These are phyloP conservation scores for Thalassiosira exigua DNA, from an alignment of 352 stramenopile genomes.

Conservation along the genomic window DNA sequence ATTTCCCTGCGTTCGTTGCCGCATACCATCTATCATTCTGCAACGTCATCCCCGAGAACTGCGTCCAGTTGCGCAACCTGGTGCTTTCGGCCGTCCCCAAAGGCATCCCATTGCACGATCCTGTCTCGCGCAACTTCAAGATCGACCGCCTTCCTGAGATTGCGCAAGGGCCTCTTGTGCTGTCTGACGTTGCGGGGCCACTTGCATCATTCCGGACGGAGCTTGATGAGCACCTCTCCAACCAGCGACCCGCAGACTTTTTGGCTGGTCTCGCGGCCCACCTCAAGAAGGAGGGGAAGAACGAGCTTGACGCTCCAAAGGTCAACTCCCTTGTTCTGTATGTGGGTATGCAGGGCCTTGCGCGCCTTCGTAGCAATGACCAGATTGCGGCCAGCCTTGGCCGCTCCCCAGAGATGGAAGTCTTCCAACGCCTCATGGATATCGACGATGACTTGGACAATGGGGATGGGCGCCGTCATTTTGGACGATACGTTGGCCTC, in stretches of 20 bases:
- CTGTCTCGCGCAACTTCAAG: slow-evolving; percentile 97
- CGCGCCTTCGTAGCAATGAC: slow-evolving; percentile 81
- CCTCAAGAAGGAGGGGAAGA: slow-evolving; percentile 73
- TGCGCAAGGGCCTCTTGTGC: slow-evolving; percentile 91
- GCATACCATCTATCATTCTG: slow-evolving; percentile 99
- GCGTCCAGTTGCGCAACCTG: slow-evolving; percentile 98
- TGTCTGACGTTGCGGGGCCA: slow-evolving; percentile 93
- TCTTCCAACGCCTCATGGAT: slow-evolving; percentile 96
- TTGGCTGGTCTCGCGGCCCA: slow-evolving; percentile 78
- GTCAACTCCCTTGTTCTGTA: slow-evolving; percentile 93
- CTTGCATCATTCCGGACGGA: slow-evolving; percentile 92
- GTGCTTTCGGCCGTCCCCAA: slow-evolving; percentile 97
- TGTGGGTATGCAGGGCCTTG: slow-evolving; percentile 86
- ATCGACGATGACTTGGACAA: slow-evolving; percentile 92
- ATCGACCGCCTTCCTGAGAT: slow-evolving; percentile 97
- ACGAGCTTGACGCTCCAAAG: slow-evolving; percentile 91
- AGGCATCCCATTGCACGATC: slow-evolving; percentile 96
- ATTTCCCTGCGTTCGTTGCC: slow-evolving; percentile 98
- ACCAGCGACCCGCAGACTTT: slow-evolving; percentile 84
- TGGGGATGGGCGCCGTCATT: slow-evolving; percentile 5
- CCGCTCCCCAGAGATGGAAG: slow-evolving; percentile 84
- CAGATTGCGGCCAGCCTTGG: slow-evolving; percentile 78
- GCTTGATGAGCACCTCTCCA: slow-evolving; percentile 95
- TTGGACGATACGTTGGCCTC: slow-evolving; percentile 96
- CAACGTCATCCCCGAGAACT: slow-evolving; percentile 96